A percentile compares a stretch with the other conserved stretches of the same genome.
Evolutionary conservation across 371 early-diverging fungal species (phyloP).

Genomic region (Mortierella sp.): DNA sequence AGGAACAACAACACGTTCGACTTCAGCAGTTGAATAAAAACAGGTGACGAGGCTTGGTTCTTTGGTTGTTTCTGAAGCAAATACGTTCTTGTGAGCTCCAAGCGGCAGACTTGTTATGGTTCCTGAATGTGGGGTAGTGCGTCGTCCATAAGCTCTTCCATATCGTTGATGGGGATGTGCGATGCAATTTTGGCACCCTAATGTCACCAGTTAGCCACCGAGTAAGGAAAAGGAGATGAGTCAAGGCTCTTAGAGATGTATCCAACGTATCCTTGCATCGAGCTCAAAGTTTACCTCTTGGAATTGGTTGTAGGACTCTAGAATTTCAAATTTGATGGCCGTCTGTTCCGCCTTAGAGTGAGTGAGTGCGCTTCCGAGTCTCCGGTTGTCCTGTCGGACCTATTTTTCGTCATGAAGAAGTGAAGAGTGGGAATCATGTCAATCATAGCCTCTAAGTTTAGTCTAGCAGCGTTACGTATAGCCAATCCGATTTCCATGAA

Average conservation of each 20-base stretch:
- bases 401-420: not conserved
- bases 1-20: not conserved
- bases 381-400: slow-evolving; percentile 48
- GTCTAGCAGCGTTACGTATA: not conserved
- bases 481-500: too few species aligned
- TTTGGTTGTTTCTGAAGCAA: not conserved
- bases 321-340: slow-evolving; percentile 29
- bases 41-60: not conserved
- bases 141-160: slow-evolving; percentile 25
- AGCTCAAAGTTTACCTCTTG: slow-evolving; percentile 28
- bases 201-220: not conserved
- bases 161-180: slow-evolving; percentile 20
- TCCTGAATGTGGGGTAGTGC: slow-evolving; percentile 23
- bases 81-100: not conserved
- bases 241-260: too few species aligned
- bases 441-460: not conserved
- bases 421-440: not conserved
- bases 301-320: slow-evolving; percentile 41
- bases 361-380: slow-evolving; percentile 41
- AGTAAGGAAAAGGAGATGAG: not conserved
- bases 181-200: slow-evolving; percentile 29
- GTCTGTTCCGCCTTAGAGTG: slow-evolving; percentile 42
- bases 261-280: not conserved
- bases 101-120: slow-evolving; percentile 8
- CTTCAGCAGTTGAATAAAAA: not conserved